These are phyloP conservation scores for Xerocomus spinulosus DNA, from an alignment of 768 basidiomycete genomes.

Conservation along the genomic window DNA sequence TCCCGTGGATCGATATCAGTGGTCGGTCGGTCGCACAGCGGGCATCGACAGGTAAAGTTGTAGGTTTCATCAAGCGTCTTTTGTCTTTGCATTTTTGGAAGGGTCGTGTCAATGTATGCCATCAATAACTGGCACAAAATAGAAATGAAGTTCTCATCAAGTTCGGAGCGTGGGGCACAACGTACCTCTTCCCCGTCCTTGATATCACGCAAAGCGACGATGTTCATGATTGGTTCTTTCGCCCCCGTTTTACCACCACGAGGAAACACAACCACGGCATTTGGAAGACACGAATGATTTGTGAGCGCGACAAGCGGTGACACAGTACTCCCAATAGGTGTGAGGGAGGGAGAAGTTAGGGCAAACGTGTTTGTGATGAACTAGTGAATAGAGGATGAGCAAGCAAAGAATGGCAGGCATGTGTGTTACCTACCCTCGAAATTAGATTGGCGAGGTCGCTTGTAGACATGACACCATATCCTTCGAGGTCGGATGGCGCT, in stretches of 20 bases:
- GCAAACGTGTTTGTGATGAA: conserved; percentile 92
- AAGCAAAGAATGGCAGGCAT: neutral
- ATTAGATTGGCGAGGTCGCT: conserved; percentile 65
- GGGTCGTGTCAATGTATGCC: conserved; percentile 81
- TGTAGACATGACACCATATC: conserved; percentile 52
- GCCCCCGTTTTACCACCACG: conserved; percentile 34
- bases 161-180: neutral
- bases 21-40: conserved; percentile 40
- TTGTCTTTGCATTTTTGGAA: conserved; percentile 54
- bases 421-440: conserved; percentile 51
- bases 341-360: conserved; percentile 69
- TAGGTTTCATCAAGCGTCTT: conserved; percentile 65
- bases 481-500: conserved; percentile 53
- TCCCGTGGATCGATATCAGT: conserved; percentile 57
- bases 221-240: conserved; percentile 62
- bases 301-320: conserved; percentile 76
- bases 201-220: conserved; percentile 69
- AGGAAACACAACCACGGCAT: conserved; percentile 91
- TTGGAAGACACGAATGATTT: conserved; percentile 87
- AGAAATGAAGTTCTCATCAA: neutral
- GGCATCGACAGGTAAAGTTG: conserved; percentile 70
- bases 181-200: conserved; percentile 63
- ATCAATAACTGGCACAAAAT: conserved; percentile 56
- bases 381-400: conserved; percentile 37
- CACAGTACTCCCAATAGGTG: conserved; percentile 79